Evolutionary conservation across 163 green algal species (phyloP).

Genomic region (Volvox carteri): DNA sequence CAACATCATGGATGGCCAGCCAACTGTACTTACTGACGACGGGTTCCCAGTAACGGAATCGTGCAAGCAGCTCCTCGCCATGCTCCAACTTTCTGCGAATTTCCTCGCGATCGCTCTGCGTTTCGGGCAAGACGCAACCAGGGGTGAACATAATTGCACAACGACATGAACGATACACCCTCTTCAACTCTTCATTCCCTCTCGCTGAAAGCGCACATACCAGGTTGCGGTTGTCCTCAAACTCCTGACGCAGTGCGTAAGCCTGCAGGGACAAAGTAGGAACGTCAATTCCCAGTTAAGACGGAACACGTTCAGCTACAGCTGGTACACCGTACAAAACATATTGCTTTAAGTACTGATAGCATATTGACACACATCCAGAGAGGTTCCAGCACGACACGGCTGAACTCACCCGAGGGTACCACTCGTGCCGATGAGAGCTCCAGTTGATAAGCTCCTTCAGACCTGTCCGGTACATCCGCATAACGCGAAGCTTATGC

Average conservation of each 20-base stretch:
- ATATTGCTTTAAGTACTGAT: too few species aligned
- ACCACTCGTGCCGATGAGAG: slow-evolving; percentile 51
- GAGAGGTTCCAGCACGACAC: too few species aligned
- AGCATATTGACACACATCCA: too few species aligned
- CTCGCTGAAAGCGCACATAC: slow-evolving; percentile 39
- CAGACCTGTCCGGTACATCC: slow-evolving; percentile 65
- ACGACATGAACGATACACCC: neutral
- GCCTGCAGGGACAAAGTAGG: slow-evolving; percentile 22
- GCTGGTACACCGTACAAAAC: too few species aligned
- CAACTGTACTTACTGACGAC: slow-evolving; percentile 61
- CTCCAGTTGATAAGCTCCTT: slow-evolving; percentile 61
- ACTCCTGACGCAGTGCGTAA: slow-evolving; percentile 59
- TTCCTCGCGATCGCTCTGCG: slow-evolving; percentile 61
- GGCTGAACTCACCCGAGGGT: slow-evolving; percentile 40
- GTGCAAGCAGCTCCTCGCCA: slow-evolving; percentile 65
- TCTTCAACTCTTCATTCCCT: too few species aligned
- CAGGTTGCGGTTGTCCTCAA: slow-evolving; percentile 60
- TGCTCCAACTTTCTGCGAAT: slow-evolving; percentile 62
- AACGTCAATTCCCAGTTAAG: neutral
- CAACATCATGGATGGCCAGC: too few species aligned
- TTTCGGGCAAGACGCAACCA: neutral
- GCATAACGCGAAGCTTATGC: slow-evolving; percentile 62
- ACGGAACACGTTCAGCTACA: neutral
- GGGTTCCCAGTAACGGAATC: slow-evolving; percentile 70
- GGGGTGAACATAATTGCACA: neutral